These are phyloP conservation scores for Malbranchea zuffiana DNA, from an alignment of 2,329 filamentous ascomycete genomes.

Conservation along the genomic window DNA sequence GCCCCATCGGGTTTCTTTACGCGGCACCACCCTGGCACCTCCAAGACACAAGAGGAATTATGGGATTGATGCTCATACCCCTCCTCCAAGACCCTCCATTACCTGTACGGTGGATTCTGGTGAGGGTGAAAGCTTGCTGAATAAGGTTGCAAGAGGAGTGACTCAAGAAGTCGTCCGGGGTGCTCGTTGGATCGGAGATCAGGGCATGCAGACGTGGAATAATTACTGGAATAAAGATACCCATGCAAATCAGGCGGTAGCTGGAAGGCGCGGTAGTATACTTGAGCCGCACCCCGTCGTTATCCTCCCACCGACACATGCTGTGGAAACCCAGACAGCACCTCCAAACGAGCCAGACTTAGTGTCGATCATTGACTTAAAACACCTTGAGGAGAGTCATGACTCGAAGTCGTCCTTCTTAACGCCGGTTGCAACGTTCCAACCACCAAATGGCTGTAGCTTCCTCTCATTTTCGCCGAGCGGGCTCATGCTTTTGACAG, in stretches of 20 bases:
- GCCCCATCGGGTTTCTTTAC: slow-evolving; percentile 27
- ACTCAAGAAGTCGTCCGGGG: slow-evolving; percentile 40
- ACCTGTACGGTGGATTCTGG: slow-evolving; percentile 38
- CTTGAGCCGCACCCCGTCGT: slow-evolving; percentile 18
- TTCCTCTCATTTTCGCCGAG: slow-evolving; percentile 40
- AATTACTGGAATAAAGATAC: slow-evolving; percentile 41
- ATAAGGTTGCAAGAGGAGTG: slow-evolving; percentile 40
- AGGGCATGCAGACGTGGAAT: slow-evolving; percentile 41
- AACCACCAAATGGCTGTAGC: slow-evolving; percentile 40
- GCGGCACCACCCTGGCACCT: slow-evolving; percentile 30
- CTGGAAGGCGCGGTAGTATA: slow-evolving; percentile 21
- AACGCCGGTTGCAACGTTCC: slow-evolving; percentile 35
- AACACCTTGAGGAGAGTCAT: slow-evolving; percentile 31
- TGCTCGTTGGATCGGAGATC: slow-evolving; percentile 40
- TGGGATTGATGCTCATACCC: slow-evolving; percentile 33
- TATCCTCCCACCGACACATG: slow-evolving; percentile 38
- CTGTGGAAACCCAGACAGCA: slow-evolving; percentile 29
- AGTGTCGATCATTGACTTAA: slow-evolving; percentile 38
- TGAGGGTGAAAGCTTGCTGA: slow-evolving; percentile 38
- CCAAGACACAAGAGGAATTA: slow-evolving; percentile 28
- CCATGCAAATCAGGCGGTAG: slow-evolving; percentile 17
- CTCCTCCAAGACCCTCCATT: slow-evolving; percentile 32
- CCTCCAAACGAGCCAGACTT: slow-evolving; percentile 33
- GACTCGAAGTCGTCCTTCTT: slow-evolving; percentile 26
- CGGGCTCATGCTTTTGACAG: slow-evolving; percentile 38